These are phyloP conservation scores for Cyclostephanos tholiformis DNA, from an alignment of 108 stramenopile genomes.

Conservation along the genomic window DNA sequence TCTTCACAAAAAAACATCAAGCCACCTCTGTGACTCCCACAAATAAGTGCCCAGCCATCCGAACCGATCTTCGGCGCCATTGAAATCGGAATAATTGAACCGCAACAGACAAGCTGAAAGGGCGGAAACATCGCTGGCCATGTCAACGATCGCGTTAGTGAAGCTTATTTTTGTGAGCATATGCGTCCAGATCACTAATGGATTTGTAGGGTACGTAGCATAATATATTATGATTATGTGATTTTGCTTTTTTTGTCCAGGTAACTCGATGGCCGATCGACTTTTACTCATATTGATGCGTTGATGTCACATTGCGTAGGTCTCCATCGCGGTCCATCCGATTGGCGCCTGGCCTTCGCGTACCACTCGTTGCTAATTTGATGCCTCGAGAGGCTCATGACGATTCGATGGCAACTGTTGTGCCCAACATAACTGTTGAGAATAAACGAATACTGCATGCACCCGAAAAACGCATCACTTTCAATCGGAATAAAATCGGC, in stretches of 20 bases:
- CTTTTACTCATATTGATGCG: not conserved
- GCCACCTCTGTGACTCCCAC: too few species aligned
- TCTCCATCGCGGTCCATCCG: conserved; percentile 9
- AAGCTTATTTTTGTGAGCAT: conserved; percentile 5
- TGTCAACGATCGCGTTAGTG: conserved; percentile 12
- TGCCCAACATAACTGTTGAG: conserved; percentile 7
- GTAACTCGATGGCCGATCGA: not conserved
- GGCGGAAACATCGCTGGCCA: not conserved
- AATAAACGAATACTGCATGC: conserved; percentile 1
- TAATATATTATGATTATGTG: not conserved
- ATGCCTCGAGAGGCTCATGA: not conserved
- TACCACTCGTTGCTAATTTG: conserved; percentile 10
- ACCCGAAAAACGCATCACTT: conserved; percentile 6
- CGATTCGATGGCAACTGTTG: conserved; percentile 7
- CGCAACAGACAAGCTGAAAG: too few species aligned
- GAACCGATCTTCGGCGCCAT: too few species aligned
- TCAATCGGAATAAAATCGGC: conserved; percentile 15
- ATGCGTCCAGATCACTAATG: conserved; percentile 20
- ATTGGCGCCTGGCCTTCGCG: conserved; percentile 12
- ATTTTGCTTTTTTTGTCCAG: not conserved
- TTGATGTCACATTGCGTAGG: conserved; percentile 1
- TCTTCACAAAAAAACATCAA: too few species aligned
- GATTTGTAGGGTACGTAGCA: conserved; percentile 31
- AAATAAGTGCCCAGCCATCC: too few species aligned
- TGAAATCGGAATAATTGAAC: too few species aligned